Percentiles rank a stretch among this genome's conserved stretches.
Evolutionary conservation across 1,284 basidiomycete species (phyloP).

Genomic region (Apiotrichum veenhuisii): DNA sequence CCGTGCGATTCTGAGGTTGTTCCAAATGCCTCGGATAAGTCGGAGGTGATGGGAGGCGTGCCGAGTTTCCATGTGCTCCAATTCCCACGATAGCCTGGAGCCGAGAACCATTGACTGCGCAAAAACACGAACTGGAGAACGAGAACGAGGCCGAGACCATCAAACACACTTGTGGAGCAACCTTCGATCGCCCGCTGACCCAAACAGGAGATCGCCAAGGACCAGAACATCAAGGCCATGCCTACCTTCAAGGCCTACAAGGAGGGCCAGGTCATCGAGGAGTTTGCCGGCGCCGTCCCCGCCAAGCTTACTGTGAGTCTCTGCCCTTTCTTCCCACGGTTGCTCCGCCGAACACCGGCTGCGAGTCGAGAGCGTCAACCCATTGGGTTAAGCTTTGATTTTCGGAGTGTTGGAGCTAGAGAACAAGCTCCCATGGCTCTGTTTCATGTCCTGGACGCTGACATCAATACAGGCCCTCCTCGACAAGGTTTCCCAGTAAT

Average conservation of each 20-base stretch:
- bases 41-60: too few relatives aligned
- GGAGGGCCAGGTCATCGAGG: conserved; percentile 61
- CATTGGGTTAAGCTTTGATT: too few relatives aligned
- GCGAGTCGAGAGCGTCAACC: too few relatives aligned
- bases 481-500: conserved; percentile 23
- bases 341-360: too few relatives aligned
- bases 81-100: not conserved
- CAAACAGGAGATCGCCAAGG: conserved; percentile 54
- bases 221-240: conserved; percentile 73
- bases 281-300: conserved; percentile 62
- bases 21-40: not conserved
- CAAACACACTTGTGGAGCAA: too few relatives aligned
- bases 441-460: not conserved
- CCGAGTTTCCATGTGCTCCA: too few relatives aligned
- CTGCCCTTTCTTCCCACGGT: not conserved
- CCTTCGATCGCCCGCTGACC: not conserved
- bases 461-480: conserved; percentile 24
- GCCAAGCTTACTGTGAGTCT: conserved; percentile 53
- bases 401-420: too few relatives aligned
- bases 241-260: conserved; percentile 74
- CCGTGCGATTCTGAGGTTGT: not conserved
- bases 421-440: not conserved
- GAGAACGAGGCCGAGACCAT: too few relatives aligned
- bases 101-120: too few relatives aligned
- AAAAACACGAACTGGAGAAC: not conserved